These are phyloP conservation scores for Gracilaria caudata DNA, from an alignment of 23 red algal genomes.

Conservation along the genomic window DNA sequence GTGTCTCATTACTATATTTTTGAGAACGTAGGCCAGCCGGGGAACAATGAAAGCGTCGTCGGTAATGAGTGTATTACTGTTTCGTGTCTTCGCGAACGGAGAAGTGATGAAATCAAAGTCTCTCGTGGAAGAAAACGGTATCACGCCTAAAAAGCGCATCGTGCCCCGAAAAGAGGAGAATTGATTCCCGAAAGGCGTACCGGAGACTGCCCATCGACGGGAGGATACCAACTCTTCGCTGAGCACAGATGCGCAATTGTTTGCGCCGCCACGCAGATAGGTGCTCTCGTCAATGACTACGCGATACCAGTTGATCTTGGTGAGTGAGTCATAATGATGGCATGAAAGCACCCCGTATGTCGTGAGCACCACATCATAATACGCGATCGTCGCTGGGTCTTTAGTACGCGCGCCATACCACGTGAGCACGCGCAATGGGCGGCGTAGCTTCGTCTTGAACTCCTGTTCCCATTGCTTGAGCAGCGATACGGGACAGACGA, in stretches of 20 bases:
- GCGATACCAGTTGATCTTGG: not conserved
- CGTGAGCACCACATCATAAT: not conserved
- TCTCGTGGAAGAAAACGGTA: not conserved
- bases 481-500: not conserved
- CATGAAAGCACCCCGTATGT: not conserved
- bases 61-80: not conserved
- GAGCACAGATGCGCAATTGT: not conserved
- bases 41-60: not conserved
- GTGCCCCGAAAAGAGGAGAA: not conserved
- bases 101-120: not conserved
- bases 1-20: not conserved
- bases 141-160: not conserved
- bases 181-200: not conserved
- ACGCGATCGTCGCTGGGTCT: not conserved
- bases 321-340: not conserved
- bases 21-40: not conserved
- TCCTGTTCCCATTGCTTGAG: not conserved
- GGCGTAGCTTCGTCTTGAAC: not conserved
- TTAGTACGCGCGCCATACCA: not conserved
- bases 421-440: not conserved
- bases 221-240: not conserved
- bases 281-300: not conserved
- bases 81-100: not conserved
- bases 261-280: not conserved
- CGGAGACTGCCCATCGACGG: not conserved